Conservation (phyloP, 345 rosid genomes). For the Kandelia obovata region DNA sequence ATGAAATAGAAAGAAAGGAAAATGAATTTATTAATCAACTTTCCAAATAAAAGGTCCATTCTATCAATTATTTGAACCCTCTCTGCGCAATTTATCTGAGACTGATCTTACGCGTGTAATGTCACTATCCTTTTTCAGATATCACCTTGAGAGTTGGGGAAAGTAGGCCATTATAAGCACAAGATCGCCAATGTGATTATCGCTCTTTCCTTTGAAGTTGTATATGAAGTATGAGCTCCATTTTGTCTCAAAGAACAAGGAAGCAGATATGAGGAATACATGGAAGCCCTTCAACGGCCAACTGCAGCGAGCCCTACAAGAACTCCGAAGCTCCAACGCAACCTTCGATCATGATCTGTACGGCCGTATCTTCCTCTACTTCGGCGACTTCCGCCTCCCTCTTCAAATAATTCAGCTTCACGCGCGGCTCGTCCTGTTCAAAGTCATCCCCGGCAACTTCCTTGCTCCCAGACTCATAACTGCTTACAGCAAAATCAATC, state of each 20-base stretch:
- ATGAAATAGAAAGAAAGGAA: too few species aligned
- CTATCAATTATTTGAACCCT: too few species aligned
- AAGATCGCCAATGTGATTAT: background rate
- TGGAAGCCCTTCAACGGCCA: background rate
- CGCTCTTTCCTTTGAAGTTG: background rate
- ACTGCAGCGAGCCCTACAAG: background rate
- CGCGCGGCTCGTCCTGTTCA: slow-evolving; percentile 50
- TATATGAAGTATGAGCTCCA: background rate
- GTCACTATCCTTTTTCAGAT: too few species aligned
- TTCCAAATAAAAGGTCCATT: too few species aligned
- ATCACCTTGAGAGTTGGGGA: background rate
- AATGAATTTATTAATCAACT: too few species aligned
- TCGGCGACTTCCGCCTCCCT: slow-evolving; percentile 47
- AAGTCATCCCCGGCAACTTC: slow-evolving; percentile 58
- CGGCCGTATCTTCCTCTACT: slow-evolving; percentile 62
- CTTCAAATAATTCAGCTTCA: slow-evolving; percentile 76
- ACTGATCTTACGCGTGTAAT: too few species aligned
- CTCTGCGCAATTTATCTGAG: too few species aligned
- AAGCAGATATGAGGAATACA: background rate
- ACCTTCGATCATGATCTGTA: slow-evolving; percentile 52
- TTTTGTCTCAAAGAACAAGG: background rate
- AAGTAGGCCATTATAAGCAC: background rate
- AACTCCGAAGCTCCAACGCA: slow-evolving; percentile 5
- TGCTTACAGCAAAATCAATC: slow-evolving; percentile 42
- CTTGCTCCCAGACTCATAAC: slow-evolving; percentile 68